Conservation (phyloP, 495 filamentous ascomycete genomes). For the Aspergillus bridgeri region DNA sequence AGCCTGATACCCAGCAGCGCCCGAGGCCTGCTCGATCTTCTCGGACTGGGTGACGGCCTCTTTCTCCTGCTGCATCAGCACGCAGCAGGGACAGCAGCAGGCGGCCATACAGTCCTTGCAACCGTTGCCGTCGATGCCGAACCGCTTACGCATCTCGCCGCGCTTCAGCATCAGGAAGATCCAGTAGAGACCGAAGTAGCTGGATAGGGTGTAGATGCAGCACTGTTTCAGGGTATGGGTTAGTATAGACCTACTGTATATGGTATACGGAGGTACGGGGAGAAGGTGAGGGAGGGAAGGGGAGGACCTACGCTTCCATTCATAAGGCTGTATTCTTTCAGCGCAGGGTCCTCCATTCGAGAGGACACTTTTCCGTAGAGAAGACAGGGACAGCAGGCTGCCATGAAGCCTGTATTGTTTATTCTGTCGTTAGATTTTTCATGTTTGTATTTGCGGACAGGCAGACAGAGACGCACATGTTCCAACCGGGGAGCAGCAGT, state of each 20-base stretch:
- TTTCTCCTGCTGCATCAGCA: slow-evolving; percentile 52
- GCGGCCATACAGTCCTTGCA: slow-evolving; percentile 47
- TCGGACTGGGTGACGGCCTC: slow-evolving; percentile 34
- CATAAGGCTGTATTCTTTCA: slow-evolving; percentile 42
- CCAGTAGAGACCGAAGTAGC: slow-evolving; percentile 34
- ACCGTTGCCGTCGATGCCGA: slow-evolving; percentile 51
- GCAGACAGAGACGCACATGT: slow-evolving; percentile 15
- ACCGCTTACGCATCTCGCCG: slow-evolving; percentile 47
- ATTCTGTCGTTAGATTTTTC: slow-evolving; percentile 10
- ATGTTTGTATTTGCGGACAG: not conserved
- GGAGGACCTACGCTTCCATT: slow-evolving; percentile 42
- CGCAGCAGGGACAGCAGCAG: slow-evolving; percentile 53
- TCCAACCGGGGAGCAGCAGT: slow-evolving; percentile 23
- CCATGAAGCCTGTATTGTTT: slow-evolving; percentile 32
- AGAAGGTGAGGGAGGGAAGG: not conserved
- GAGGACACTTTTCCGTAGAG: slow-evolving; percentile 49
- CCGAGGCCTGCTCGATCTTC: not conserved
- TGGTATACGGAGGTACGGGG: not conserved
- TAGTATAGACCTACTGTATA: not conserved
- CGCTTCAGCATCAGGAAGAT: slow-evolving; percentile 52
- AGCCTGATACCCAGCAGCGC: slow-evolving; percentile 17
- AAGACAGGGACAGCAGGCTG: slow-evolving; percentile 52
- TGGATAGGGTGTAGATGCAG: slow-evolving; percentile 25
- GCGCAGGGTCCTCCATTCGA: slow-evolving; percentile 41
- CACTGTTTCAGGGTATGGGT: slow-evolving; percentile 9